These are phyloP conservation scores for Solanum raphanifolium DNA, from an alignment of 257 asterid genomes.

Conservation along the genomic window DNA sequence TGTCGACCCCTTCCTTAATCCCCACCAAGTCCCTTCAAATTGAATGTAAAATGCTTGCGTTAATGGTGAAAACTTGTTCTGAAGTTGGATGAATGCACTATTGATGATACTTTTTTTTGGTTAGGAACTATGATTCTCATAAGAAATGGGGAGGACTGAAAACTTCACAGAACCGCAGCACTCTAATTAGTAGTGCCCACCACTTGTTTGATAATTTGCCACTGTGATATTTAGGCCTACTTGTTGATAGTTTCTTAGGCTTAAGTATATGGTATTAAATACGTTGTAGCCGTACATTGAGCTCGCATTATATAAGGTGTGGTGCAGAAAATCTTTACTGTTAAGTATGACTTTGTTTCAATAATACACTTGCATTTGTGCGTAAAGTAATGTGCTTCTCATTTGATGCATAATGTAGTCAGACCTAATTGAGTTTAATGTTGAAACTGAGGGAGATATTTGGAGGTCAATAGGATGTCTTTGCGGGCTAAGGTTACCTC, in stretches of 20 bases:
- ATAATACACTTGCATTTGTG: neutral
- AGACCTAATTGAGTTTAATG: neutral
- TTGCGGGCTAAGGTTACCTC: neutral
- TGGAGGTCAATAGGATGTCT: neutral
- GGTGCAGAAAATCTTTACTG: neutral
- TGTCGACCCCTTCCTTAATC: neutral
- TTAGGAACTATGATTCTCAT: neutral
- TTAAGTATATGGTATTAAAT: neutral
- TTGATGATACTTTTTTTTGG: neutral
- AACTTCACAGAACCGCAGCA: neutral
- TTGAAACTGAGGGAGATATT: neutral
- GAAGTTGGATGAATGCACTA: neutral
- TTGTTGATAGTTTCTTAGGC: neutral
- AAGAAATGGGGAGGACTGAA: neutral
- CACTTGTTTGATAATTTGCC: neutral
- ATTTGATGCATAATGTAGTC: neutral
- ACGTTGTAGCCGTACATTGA: neutral
- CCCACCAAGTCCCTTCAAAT: neutral
- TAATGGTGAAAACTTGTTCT: neutral
- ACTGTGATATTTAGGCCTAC: neutral
- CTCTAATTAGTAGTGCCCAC: neutral
- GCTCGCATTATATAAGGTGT: neutral
- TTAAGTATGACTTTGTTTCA: neutral
- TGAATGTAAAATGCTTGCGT: neutral
- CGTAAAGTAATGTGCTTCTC: neutral